A percentile compares a stretch with the other conserved stretches of the same genome.
Conservation (phyloP, 805 yeast genomes). For the Babjeviella inositovora region DNA sequence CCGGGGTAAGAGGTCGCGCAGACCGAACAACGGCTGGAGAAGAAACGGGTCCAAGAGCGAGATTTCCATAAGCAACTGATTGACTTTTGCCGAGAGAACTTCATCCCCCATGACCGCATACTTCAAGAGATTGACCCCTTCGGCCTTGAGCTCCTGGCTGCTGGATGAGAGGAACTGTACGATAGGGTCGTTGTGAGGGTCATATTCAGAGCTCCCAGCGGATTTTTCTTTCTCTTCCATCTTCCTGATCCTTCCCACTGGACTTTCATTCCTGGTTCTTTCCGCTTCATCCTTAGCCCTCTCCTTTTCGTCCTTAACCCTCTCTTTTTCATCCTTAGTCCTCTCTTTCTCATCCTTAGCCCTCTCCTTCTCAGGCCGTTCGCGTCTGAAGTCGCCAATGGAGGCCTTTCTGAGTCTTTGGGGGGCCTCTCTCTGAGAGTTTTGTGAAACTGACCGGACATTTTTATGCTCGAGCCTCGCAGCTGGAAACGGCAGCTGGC, state of each 20-base stretch:
- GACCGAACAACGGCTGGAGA: slow-evolving; percentile 13
- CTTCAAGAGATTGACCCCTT: slow-evolving; percentile 18
- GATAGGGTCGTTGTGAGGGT: slow-evolving; percentile 15
- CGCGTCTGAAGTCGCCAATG: slow-evolving; percentile 2
- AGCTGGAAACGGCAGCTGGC: slow-evolving; percentile 11
- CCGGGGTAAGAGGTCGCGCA: slow-evolving; percentile 4
- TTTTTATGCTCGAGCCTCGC: slow-evolving; percentile 2
- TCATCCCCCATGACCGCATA: slow-evolving; percentile 20
- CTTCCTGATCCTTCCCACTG: not conserved
- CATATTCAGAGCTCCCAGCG: slow-evolving; percentile 4
- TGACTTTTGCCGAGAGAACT: slow-evolving; percentile 10
- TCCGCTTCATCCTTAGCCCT: not conserved
- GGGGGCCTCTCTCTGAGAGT: slow-evolving; percentile 4
- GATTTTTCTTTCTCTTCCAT: not conserved
- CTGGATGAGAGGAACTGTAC: slow-evolving; percentile 16
- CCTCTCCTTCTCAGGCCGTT: slow-evolving; percentile 1
- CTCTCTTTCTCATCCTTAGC: not conserved
- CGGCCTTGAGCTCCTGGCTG: slow-evolving; percentile 11
- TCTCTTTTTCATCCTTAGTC: slow-evolving; percentile 1
- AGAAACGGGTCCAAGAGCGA: slow-evolving; percentile 13
- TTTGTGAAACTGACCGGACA: slow-evolving; percentile 8
- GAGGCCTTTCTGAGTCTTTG: slow-evolving; percentile 6
- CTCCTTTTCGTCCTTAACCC: too few relatives aligned
- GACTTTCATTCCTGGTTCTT: not conserved
- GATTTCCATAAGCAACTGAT: slow-evolving; percentile 8